These are phyloP conservation scores for Leccinum variabile DNA, from an alignment of 1,284 basidiomycete species.

Conservation along the genomic window DNA sequence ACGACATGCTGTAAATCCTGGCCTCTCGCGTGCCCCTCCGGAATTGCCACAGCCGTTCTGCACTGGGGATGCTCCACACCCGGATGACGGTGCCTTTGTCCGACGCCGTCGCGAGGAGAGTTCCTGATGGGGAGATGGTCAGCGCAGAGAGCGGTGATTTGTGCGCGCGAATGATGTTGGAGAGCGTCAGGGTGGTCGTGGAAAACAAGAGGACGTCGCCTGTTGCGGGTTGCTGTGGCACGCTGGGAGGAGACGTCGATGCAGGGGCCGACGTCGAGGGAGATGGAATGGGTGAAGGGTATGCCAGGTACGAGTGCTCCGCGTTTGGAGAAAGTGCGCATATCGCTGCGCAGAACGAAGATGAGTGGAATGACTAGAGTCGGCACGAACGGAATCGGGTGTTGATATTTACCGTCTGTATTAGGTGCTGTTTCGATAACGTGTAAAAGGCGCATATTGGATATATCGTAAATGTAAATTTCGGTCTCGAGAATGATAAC, in stretches of 20 bases:
- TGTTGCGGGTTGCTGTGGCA: constrained; percentile 48
- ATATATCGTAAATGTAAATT: constrained; percentile 99
- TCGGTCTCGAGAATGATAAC: constrained; percentile 95
- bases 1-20: constrained; percentile 89
- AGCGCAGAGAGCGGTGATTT: constrained; percentile 91
- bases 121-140: constrained; percentile 85
- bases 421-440: constrained; percentile 98
- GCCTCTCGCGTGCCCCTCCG: constrained; percentile 86
- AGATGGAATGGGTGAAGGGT: constrained; percentile 91
- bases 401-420: constrained; percentile 70
- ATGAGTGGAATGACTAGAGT: neutral
- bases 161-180: constrained; percentile 97
- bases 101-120: constrained; percentile 89
- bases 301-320: constrained; percentile 94
- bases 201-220: constrained; percentile 95
- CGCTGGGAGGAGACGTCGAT: constrained; percentile 42
- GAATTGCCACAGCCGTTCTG: constrained; percentile 95
- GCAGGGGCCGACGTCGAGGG: constrained; percentile 59
- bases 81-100: constrained; percentile 98
- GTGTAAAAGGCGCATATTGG: constrained; percentile 96
- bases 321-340: constrained; percentile 94
- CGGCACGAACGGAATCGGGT: neutral
- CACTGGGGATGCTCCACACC: constrained; percentile 89
- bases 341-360: constrained; percentile 64
- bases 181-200: constrained; percentile 85